Base-by-base conservation (phyloP, 1,284 basidiomycete genomes). In the Malassezia japonica region DNA sequence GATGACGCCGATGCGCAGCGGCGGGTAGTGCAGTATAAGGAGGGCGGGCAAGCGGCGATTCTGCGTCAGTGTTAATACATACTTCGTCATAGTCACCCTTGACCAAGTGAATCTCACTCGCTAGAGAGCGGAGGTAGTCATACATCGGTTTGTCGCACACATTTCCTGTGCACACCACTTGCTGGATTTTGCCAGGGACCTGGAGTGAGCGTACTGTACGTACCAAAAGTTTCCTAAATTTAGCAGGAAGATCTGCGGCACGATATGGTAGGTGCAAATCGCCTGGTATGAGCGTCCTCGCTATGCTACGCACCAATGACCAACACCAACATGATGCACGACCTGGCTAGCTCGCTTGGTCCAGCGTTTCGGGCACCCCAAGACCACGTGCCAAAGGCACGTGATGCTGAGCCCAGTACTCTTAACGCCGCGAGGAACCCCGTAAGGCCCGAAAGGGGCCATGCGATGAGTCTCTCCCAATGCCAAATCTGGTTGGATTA, bases 101-200 rank as follows among this genome's bases (percentile, higher is more conserved):
- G 4, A 94, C 92, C 34, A 90, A 84, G 64, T 88, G 81, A 6
- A 98, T 86, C 67, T 96, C 94, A 8, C 86, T 83, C n/a, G 87
- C 85, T 20, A 98, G 86, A n/a, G 87, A 89, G 50, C 88, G 79
- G n/a, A 99, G 79, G 76, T 95, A 98, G 67, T 96, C 92, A 69
- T 86, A 89, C 10, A 92, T 98, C 76, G 95, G 92, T 65, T 85
- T 84, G 76, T 98, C 94, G 74, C 89, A 94, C 12, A 96, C 84
- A 72, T 98, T 98, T 41, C 92, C 94, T 0, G 92, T 98, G 73
- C 90, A 94, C 28, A 98, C 80, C 57, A 98, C 94, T 75, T 98
- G 92, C 60, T 92, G 87, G 34, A 98, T 98, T 77, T 98, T 98
- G 31, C 94, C 92, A 9, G 92, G 76, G 83, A 50, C 43, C 48